Conservation (phyloP, 2,329 filamentous ascomycete genomes). For the Hortaea sp. region DNA sequence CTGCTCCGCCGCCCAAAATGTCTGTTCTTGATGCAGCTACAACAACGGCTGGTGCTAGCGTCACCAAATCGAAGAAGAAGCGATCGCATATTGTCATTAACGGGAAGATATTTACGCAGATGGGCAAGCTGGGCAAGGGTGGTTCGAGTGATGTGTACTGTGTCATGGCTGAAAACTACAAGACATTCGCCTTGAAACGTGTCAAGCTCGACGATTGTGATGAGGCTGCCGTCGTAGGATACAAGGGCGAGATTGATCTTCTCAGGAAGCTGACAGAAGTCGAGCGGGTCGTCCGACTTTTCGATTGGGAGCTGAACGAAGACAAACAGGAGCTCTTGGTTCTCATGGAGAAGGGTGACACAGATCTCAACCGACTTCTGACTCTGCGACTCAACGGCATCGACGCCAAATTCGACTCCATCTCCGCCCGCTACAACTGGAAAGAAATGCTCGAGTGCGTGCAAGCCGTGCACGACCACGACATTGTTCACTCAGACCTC, state of each 20-base stretch:
- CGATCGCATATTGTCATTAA: constrained; percentile 81
- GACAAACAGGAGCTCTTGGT: constrained; percentile 82
- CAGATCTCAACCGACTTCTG: constrained; percentile 81
- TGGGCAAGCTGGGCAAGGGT: constrained; percentile 84
- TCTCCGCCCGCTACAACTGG: constrained; percentile 96
- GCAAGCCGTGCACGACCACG: constrained; percentile 73
- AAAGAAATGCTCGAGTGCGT: constrained; percentile 98
- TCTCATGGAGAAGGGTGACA: constrained; percentile 94
- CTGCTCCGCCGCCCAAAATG: constrained; percentile 85
- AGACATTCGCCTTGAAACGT: constrained; percentile 86
- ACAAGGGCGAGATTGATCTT: constrained; percentile 91
- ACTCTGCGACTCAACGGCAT: constrained; percentile 58
- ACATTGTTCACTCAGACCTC: constrained; percentile 93
- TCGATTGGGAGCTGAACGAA: constrained; percentile 87
- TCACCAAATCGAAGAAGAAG: constrained; percentile 64
- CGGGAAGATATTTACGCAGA: constrained; percentile 77
- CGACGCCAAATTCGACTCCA: constrained; percentile 68
- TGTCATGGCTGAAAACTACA: constrained; percentile 94
- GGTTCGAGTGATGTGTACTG: constrained; percentile 92
- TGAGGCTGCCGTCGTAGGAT: constrained; percentile 70
- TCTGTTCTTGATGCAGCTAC: constrained; percentile 88
- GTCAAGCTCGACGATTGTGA: constrained; percentile 88
- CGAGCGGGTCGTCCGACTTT: constrained; percentile 80
- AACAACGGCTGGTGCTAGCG: constrained; percentile 67
- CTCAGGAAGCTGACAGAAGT: constrained; percentile 72